Evolutionary conservation across 176 grass and related monocot genomes (phyloP).

Genomic region (Paspalum vaginatum): DNA sequence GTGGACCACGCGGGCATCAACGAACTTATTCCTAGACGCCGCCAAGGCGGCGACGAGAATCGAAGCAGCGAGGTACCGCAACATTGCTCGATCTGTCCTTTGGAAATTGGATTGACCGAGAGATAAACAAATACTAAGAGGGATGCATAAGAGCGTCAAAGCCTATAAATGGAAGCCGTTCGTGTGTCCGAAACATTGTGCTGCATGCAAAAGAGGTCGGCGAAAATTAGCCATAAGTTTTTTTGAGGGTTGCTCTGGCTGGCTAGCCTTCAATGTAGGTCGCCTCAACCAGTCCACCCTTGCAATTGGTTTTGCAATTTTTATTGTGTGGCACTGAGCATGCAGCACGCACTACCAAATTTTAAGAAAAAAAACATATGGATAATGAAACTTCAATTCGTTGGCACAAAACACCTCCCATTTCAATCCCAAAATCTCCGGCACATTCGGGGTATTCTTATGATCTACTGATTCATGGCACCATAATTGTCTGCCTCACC

Average conservation of each 20-base stretch:
- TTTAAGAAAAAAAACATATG: neutral
- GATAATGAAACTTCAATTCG: neutral
- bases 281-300: conserved; percentile 9
- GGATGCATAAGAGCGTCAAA: neutral
- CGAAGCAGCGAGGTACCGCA: conserved; percentile 21
- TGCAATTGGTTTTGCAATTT: neutral
- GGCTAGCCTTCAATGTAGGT: conserved; percentile 50
- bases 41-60: conserved; percentile 36
- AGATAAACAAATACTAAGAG: conserved; percentile 30
- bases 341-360: neutral
- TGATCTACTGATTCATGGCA: no score
- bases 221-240: conserved; percentile 36
- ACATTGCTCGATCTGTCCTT: conserved; percentile 37
- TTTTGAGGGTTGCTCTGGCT: conserved; percentile 27
- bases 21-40: neutral
- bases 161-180: conserved; percentile 10
- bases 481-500: no score
- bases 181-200: neutral
- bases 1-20: conserved; percentile 35
- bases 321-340: neutral
- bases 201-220: conserved; percentile 28
- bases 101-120: neutral
- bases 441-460: no score
- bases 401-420: no score
- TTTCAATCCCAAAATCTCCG: no score